These are phyloP conservation scores for Cyclocybe aegerita DNA, from an alignment of 768 basidiomycete genomes.

Conservation along the genomic window DNA sequence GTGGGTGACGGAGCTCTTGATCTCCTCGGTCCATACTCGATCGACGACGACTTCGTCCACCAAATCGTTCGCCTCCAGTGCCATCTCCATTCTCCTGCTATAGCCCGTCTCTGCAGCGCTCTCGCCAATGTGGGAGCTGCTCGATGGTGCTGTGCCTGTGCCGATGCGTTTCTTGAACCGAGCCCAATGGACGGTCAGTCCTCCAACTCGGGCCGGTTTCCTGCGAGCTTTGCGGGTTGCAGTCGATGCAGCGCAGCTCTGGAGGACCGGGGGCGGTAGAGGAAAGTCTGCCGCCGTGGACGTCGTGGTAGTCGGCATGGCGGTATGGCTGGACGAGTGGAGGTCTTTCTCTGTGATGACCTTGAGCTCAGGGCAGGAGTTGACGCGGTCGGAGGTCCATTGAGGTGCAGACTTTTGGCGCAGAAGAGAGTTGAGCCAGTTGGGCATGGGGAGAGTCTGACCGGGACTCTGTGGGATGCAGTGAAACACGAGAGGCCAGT, in stretches of 20 bases:
- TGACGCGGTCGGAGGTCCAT: constrained; percentile 3
- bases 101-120: constrained; percentile 42
- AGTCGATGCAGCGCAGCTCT: constrained; percentile 22
- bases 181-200: constrained; percentile 45
- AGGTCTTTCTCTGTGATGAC: constrained; percentile 15
- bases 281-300: constrained; percentile 25
- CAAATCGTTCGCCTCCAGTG: constrained; percentile 30
- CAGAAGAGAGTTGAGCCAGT: constrained; percentile 18
- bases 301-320: constrained; percentile 22
- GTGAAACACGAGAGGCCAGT: constrained; percentile 5
- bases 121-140: constrained; percentile 50
- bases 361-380: constrained; percentile 15
- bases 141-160: constrained; percentile 54
- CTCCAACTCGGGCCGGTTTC: constrained; percentile 35
- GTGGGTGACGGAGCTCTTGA: constrained; percentile 50
- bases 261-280: constrained; percentile 44
- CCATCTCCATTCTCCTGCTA: constrained; percentile 20
- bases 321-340: constrained; percentile 7
- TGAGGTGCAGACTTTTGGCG: too few relatives aligned
- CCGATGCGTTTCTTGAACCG: constrained; percentile 54
- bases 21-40: constrained; percentile 62
- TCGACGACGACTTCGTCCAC: constrained; percentile 80
- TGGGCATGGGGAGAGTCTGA: constrained; percentile 17
- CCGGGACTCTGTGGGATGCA: not conserved
- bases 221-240: constrained; percentile 29